A percentile compares a stretch with the other conserved stretches of the same genome.
phyloP scores from a whole-genome alignment of 1,139 yeast genomes.

The Kluyveromyces marxianus region DNA sequence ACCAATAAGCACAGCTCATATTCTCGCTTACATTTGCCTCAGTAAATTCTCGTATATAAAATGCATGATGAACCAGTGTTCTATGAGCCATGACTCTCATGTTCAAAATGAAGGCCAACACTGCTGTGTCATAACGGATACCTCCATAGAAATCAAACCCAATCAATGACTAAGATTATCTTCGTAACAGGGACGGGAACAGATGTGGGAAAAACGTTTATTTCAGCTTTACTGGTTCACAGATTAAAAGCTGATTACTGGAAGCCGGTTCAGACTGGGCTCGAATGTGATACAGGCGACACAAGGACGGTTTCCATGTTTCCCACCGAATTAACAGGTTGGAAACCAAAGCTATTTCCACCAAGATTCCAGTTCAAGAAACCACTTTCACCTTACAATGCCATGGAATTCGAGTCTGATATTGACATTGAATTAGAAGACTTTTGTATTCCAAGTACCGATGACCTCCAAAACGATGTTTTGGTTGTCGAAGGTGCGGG shows the following conservation, averaged over 20 bases:
- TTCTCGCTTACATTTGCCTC: background rate
- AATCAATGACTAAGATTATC: constrained; percentile 7
- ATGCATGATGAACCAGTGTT: background rate
- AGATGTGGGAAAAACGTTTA: constrained; percentile 32
- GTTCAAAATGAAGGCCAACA: background rate
- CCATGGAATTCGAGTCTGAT: constrained; percentile 18
- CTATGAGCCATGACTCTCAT: background rate
- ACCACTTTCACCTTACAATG: constrained; percentile 32
- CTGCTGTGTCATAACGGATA: background rate
- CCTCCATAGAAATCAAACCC: background rate
- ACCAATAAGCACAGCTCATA: background rate
- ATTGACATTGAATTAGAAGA: constrained; percentile 12
- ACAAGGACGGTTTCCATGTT: constrained; percentile 18
- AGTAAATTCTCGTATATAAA: background rate
- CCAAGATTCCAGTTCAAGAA: constrained; percentile 21
- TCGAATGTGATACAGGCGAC: constrained; percentile 28
- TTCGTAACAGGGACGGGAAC: constrained; percentile 33
- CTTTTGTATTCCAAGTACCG: constrained; percentile 16
- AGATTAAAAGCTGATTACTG: constrained; percentile 29
- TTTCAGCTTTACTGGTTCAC: constrained; percentile 26
- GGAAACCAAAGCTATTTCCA: constrained; percentile 11
- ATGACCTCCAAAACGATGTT: constrained; percentile 7
- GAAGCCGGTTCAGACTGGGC: constrained; percentile 33
- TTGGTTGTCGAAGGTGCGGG: constrained; percentile 33
- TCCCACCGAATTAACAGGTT: constrained; percentile 6